A percentile compares a stretch with the other conserved stretches of the same genome.
Evolutionary conservation across 108 stramenopile genomes (phyloP).

Genomic region (Aurantiochytrium sp.): DNA sequence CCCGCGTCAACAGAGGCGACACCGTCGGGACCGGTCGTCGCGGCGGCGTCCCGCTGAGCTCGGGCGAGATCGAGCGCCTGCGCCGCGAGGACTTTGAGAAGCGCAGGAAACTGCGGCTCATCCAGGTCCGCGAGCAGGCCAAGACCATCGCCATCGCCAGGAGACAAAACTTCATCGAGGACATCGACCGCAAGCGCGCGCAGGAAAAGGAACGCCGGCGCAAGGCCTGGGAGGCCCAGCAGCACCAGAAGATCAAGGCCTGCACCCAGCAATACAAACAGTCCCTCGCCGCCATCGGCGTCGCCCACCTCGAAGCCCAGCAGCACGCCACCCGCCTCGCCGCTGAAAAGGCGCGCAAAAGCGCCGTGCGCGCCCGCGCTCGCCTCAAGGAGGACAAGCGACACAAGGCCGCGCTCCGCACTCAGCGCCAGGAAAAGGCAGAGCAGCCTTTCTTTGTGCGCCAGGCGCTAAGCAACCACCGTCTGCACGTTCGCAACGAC

Average conservation of each 20-base stretch:
- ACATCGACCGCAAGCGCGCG: not conserved
- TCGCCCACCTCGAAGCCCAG: not conserved
- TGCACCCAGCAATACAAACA: not conserved
- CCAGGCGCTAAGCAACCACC: not conserved
- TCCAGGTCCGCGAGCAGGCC: not conserved
- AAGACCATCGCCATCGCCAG: not conserved
- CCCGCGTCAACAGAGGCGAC: not conserved
- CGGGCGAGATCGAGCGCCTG: not conserved
- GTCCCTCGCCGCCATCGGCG: not conserved
- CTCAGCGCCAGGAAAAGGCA: not conserved
- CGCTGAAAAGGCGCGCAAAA: not conserved
- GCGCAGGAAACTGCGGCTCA: not conserved
- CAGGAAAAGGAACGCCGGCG: not conserved
- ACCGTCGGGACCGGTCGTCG: not conserved
- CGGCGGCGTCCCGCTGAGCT: not conserved
- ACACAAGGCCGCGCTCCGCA: not conserved
- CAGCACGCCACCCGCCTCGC: not conserved
- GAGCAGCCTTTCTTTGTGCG: not conserved
- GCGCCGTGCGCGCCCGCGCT: not conserved
- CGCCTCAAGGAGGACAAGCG: not conserved
- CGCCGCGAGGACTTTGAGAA: not conserved
- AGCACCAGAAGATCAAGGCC: not conserved
- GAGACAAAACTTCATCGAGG: not conserved
- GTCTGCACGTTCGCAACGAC: not conserved
- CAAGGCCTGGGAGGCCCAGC: not conserved